Evolutionary conservation across 208 protist genomes (phyloP).

Genomic region (Phytomonas sp.): DNA sequence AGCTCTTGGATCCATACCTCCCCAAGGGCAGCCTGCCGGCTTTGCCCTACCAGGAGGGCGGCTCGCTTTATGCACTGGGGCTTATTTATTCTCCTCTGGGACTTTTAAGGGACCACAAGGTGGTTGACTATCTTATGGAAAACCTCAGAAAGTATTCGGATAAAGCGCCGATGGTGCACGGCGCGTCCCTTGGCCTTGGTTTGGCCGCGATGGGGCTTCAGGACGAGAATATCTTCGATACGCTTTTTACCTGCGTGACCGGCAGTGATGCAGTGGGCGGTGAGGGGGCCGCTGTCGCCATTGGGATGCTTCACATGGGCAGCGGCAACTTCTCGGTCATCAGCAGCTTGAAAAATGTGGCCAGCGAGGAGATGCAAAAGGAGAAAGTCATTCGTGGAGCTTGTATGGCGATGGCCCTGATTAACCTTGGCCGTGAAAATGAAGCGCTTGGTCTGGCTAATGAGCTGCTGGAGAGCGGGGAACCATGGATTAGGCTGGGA

Average conservation of each 20-base stretch:
- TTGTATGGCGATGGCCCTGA: constrained; percentile 94
- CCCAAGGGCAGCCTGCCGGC: constrained; percentile 49
- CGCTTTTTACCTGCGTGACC: constrained; percentile 92
- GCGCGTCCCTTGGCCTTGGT: constrained; percentile 95
- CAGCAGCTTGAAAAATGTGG: constrained; percentile 90
- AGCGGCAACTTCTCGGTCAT: constrained; percentile 80
- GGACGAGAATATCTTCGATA: constrained; percentile 91
- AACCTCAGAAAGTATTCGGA: constrained; percentile 54
- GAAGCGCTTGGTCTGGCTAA: constrained; percentile 91
- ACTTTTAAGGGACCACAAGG: constrained; percentile 75
- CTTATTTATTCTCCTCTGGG: constrained; percentile 95
- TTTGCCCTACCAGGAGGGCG: constrained; percentile 93
- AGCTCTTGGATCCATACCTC: constrained; percentile 91
- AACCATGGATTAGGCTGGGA: constrained; percentile 95
- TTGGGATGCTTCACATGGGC: constrained; percentile 98
- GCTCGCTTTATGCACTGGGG: constrained; percentile 96
- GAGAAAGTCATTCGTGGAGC: constrained; percentile 99
- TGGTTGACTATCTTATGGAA: constrained; percentile 73
- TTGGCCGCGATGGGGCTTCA: constrained; percentile 85
- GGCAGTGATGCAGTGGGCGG: constrained; percentile 95
- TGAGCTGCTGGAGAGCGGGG: constrained; percentile 88
- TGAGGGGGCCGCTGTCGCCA: constrained; percentile 96
- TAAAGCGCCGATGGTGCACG: constrained; percentile 94
- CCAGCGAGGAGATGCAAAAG: constrained; percentile 95
- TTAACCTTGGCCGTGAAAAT: constrained; percentile 95